Evolutionary conservation across 495 filamentous ascomycete species (phyloP).

Genomic region (Choiromyces venosus): DNA sequence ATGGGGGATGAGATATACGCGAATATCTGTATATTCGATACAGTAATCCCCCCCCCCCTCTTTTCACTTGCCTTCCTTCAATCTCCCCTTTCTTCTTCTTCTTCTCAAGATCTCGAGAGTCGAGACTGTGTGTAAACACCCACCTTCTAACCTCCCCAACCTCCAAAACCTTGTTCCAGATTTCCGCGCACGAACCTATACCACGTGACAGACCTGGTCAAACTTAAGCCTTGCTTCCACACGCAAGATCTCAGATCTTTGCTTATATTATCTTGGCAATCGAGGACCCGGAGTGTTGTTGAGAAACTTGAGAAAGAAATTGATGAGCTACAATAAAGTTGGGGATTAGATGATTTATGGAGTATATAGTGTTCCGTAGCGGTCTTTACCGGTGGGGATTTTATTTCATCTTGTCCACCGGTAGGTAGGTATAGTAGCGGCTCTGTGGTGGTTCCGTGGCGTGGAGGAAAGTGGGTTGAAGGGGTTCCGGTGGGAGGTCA

Average conservation of each 20-base stretch:
- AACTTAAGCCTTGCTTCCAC: neutral
- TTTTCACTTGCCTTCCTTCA: neutral
- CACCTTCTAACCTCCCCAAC: neutral
- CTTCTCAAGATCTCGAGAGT: neutral
- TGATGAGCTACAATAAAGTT: neutral
- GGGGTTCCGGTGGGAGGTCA: neutral
- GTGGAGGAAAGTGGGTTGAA: neutral
- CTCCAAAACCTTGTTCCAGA: neutral
- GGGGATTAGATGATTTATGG: neutral
- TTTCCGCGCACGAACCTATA: neutral
- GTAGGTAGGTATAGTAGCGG: too few species aligned
- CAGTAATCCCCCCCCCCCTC: neutral
- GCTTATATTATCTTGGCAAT: neutral
- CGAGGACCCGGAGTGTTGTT: neutral
- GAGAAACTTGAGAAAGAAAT: neutral
- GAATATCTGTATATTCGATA: neutral
- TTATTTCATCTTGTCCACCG: neutral
- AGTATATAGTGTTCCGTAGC: neutral
- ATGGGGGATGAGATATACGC: neutral
- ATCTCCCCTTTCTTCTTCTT: neutral
- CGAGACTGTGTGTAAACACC: neutral
- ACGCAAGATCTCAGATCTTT: neutral
- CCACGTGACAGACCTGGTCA: neutral
- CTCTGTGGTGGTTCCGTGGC: neutral
- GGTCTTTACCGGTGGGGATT: neutral